Conservation (phyloP, 1,284 basidiomycete genomes). For the Apiotrichum gracile region DNA sequence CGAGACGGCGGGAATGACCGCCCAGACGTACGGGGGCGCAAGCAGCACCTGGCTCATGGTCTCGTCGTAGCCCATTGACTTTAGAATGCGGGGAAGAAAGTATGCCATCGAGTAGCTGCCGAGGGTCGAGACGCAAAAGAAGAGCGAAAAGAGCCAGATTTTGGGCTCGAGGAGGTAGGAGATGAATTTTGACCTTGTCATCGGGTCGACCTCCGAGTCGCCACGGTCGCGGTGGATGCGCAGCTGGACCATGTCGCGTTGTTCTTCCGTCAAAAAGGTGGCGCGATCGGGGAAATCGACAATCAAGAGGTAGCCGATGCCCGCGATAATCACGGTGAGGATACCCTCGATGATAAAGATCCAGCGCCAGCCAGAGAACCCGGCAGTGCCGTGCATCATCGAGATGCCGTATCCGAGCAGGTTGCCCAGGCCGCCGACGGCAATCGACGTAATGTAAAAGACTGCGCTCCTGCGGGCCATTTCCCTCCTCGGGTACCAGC, state of each 20-base stretch:
- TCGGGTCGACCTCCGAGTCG: conserved; percentile 45
- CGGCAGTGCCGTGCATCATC: conserved; percentile 27
- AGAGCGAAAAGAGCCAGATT: conserved; percentile 48
- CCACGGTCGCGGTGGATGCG: conserved; percentile 49
- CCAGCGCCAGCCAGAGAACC: conserved; percentile 36
- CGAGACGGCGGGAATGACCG: conserved; percentile 39
- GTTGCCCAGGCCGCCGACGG: conserved; percentile 34
- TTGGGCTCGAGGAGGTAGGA: conserved; percentile 45
- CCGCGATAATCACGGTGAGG: conserved; percentile 37
- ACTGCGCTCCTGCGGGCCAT: conserved; percentile 34
- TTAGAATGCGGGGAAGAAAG: conserved; percentile 47
- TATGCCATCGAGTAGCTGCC: conserved; percentile 26
- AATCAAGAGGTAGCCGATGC: conserved; percentile 28
- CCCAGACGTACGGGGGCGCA: conserved; percentile 46
- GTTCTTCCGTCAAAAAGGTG: conserved; percentile 45
- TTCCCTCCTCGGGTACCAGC: conserved; percentile 32
- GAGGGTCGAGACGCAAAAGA: conserved; percentile 34
- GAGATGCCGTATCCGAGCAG: conserved; percentile 38
- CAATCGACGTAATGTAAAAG: conserved; percentile 45
- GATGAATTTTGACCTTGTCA: conserved; percentile 41
- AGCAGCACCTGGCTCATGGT: conserved; percentile 39
- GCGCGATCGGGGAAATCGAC: conserved; percentile 51
- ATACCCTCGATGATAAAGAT: conserved; percentile 24
- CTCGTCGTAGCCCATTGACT: conserved; percentile 40
- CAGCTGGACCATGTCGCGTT: conserved; percentile 43